phyloP scores from a whole-genome alignment of 176 grass and related monocot genomes.

The Panicum miliaceum region DNA sequence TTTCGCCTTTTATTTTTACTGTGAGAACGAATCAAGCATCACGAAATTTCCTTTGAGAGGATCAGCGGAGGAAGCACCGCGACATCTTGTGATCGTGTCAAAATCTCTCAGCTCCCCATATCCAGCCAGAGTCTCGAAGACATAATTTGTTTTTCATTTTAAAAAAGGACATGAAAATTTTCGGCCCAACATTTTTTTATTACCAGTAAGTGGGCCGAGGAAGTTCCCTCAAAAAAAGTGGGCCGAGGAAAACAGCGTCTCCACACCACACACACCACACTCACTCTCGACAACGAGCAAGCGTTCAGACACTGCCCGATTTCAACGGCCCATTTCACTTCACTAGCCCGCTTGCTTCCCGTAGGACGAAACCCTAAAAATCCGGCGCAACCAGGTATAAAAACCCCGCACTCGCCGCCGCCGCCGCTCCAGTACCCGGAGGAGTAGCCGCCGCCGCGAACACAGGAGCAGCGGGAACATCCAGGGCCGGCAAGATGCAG shows the following conservation, averaged over 20 bases:
- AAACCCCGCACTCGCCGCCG: not conserved
- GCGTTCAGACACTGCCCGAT: not conserved
- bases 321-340: slow-evolving; percentile 2
- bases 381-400: slow-evolving; percentile 15
- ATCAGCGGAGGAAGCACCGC: not conserved
- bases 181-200: not conserved
- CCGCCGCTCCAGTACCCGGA: not conserved
- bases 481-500: slow-evolving; percentile 57
- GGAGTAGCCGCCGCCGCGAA: not conserved
- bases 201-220: too few species aligned
- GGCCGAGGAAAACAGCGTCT: too few species aligned
- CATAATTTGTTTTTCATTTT: too few species aligned
- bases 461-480: not conserved
- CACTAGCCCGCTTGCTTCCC: too few species aligned
- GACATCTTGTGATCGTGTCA: too few species aligned
- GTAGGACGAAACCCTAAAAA: slow-evolving; percentile 46
- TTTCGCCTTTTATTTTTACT: not conserved
- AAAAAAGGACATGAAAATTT: too few species aligned
- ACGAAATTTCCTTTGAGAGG: not conserved
- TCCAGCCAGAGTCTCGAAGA: too few species aligned
- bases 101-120: too few species aligned
- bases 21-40: not conserved
- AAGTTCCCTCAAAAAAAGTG: too few species aligned
- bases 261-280: too few species aligned
- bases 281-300: too few species aligned